These are phyloP conservation scores for Cordia subcordata DNA, from an alignment of 257 asterid genomes.

Conservation along the genomic window DNA sequence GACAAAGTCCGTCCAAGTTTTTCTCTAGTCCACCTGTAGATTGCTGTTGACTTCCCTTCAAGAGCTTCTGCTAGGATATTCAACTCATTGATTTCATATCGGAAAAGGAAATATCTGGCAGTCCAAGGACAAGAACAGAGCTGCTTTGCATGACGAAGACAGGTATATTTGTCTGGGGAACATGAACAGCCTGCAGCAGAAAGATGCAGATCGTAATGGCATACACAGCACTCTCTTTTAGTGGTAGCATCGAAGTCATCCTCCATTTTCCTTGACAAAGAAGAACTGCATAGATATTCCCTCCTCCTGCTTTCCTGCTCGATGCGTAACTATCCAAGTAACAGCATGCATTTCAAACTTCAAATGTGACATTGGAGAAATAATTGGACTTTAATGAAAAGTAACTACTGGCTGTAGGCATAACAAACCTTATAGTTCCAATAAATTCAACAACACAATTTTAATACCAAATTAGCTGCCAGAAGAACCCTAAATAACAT, in stretches of 20 bases:
- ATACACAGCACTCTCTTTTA: constrained; percentile 58
- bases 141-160: constrained; percentile 55
- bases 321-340: constrained; percentile 45
- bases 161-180: constrained; percentile 53
- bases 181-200: constrained; percentile 62
- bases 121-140: constrained; percentile 63
- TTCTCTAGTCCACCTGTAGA: constrained; percentile 34
- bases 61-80: constrained; percentile 58
- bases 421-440: too few relatives aligned
- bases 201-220: constrained; percentile 63
- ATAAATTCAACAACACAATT: too few relatives aligned
- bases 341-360: constrained; percentile 1
- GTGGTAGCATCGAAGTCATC: constrained; percentile 23
- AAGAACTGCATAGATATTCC: constrained; percentile 39
- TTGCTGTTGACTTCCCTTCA: constrained; percentile 48
- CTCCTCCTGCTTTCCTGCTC: constrained; percentile 42
- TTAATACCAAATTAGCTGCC: too few relatives aligned
- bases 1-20: too few relatives aligned
- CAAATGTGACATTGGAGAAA: too few relatives aligned
- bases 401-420: too few relatives aligned
- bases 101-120: constrained; percentile 32
- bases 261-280: constrained; percentile 29
- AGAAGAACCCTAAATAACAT: too few relatives aligned
- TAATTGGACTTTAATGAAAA: too few relatives aligned
- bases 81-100: constrained; percentile 44